phyloP scores from a whole-genome alignment of 768 basidiomycete genomes.

The Peribolospora kevripleyi region DNA sequence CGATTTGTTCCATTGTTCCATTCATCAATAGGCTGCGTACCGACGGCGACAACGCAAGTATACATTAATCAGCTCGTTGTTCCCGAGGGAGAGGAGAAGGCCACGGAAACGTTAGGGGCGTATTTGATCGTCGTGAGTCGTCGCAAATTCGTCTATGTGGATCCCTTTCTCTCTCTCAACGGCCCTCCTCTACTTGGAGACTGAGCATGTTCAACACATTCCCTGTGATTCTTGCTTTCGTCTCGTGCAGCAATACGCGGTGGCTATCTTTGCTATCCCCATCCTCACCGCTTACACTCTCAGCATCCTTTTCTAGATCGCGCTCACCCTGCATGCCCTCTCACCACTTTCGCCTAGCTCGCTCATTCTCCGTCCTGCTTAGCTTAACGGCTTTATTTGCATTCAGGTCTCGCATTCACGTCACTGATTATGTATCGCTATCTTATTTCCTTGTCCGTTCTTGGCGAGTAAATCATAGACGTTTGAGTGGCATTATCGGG shows the following conservation, averaged over 20 bases:
- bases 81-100: neutral
- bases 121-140: neutral
- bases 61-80: conserved; percentile 2
- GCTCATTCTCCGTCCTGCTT: too few relatives aligned
- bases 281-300: conserved; percentile 22
- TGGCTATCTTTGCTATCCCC: conserved; percentile 24
- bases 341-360: too few relatives aligned
- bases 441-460: too few relatives aligned
- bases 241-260: conserved; percentile 33
- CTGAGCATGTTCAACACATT: conserved; percentile 31
- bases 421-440: too few relatives aligned
- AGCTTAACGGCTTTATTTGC: too few relatives aligned
- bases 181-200: conserved; percentile 41
- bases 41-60: conserved; percentile 29
- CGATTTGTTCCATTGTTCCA: neutral
- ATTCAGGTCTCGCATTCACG: too few relatives aligned
- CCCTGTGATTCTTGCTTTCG: conserved; percentile 18
- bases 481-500: too few relatives aligned
- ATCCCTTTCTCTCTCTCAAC: conserved; percentile 31
- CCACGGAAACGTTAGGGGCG: neutral
- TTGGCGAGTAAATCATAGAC: too few relatives aligned
- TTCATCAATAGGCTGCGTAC: conserved; percentile 37
- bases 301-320: conserved; percentile 18
- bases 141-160: conserved; percentile 22
- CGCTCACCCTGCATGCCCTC: too few relatives aligned